Conservation (phyloP, 1,284 basidiomycete genomes). For the Microbotryum scabiosae region DNA sequence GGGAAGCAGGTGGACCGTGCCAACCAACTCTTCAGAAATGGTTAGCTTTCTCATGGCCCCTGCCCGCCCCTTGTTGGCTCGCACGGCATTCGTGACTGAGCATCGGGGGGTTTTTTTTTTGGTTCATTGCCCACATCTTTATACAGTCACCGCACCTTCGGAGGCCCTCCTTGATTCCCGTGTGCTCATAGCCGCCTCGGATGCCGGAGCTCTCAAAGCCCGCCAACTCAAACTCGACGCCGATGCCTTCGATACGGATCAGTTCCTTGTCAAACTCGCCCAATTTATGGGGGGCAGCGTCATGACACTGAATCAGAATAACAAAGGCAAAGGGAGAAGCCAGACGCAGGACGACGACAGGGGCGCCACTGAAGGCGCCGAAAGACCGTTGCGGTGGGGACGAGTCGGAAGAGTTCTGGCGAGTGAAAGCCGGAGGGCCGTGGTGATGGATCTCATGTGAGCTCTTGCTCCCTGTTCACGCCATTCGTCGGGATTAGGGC, state of each 20-base stretch:
- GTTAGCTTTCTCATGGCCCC: not conserved
- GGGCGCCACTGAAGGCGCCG: constrained; percentile 41
- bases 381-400: constrained; percentile 36
- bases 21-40: constrained; percentile 25
- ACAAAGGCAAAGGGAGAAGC: constrained; percentile 1
- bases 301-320: constrained; percentile 33
- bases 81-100: not conserved
- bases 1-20: constrained; percentile 8
- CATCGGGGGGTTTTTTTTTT: not conserved
- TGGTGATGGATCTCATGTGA: constrained; percentile 70
- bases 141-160: constrained; percentile 27
- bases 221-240: constrained; percentile 74
- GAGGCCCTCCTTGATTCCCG: constrained; percentile 37
- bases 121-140: not conserved
- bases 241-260: constrained; percentile 72
- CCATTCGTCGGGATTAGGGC: not conserved
- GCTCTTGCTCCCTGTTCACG: constrained; percentile 29
- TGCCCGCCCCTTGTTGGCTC: not conserved
- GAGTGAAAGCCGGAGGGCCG: constrained; percentile 62
- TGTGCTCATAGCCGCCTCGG: constrained; percentile 31
- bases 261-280: constrained; percentile 63
- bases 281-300: constrained; percentile 59
- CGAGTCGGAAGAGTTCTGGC: constrained; percentile 60
- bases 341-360: constrained; percentile 44
- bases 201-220: constrained; percentile 54